Evolutionary conservation across 306 rosid genomes (phyloP).

Genomic region (Rubus parviflorus): DNA sequence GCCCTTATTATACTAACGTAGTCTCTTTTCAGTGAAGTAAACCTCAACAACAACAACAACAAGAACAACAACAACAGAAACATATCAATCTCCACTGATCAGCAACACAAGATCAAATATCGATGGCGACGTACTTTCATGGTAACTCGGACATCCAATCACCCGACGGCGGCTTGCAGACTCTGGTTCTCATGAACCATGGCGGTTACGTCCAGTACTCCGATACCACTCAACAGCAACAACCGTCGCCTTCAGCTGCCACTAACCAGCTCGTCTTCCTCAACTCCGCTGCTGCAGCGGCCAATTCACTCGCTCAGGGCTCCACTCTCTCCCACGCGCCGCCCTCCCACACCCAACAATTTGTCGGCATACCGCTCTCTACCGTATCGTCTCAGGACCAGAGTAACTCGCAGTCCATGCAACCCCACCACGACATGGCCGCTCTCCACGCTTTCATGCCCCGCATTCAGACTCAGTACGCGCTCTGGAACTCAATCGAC

Average conservation of each 20-base stretch:
- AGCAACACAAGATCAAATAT: conserved; percentile 19
- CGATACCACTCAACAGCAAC: conserved; percentile 49
- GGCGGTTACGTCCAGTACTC: conserved; percentile 67
- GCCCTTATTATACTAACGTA: conserved; percentile 19
- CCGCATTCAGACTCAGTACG: conserved; percentile 62
- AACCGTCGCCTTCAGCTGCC: conserved; percentile 44
- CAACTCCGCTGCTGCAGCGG: conserved; percentile 43
- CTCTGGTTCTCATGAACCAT: conserved; percentile 88
- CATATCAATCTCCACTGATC: conserved; percentile 31
- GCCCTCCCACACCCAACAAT: conserved; percentile 63
- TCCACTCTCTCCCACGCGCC: conserved; percentile 51
- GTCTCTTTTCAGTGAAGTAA: conserved; percentile 26
- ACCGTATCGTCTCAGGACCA: conserved; percentile 40
- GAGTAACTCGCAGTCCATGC: conserved; percentile 40
- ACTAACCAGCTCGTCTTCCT: conserved; percentile 31
- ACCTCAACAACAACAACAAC: background rate
- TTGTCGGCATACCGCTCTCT: conserved; percentile 62
- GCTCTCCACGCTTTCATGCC: conserved; percentile 82
- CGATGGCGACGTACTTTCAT: conserved; percentile 94
- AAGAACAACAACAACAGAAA: background rate
- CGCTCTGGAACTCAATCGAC: conserved; percentile 68
- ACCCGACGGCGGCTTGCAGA: conserved; percentile 66
- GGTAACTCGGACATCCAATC: conserved; percentile 77
- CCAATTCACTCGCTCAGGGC: conserved; percentile 36
- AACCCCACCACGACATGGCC: conserved; percentile 54